These are phyloP conservation scores for Candida sanyaensis DNA, from an alignment of 1,139 yeast genomes.

Conservation along the genomic window DNA sequence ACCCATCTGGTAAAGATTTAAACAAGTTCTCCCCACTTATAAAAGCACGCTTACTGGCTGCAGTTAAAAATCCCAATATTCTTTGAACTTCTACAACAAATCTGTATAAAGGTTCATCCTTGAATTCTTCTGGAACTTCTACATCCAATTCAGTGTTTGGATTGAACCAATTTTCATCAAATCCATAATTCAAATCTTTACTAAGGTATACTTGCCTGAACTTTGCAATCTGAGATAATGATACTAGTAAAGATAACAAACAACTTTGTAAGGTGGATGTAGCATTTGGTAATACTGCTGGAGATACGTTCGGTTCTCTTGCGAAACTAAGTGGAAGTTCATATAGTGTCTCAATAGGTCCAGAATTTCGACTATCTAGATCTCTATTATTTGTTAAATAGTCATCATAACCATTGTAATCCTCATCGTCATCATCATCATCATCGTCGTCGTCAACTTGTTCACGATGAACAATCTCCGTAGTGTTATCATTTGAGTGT, in stretches of 20 bases:
- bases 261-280: constrained; percentile 22
- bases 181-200: constrained; percentile 18
- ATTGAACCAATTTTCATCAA: constrained; percentile 19
- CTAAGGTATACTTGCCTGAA: constrained; percentile 17
- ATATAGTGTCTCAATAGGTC: constrained; percentile 3
- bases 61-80: constrained; percentile 21
- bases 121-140: constrained; percentile 11
- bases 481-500: background rate
- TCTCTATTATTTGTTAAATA: background rate
- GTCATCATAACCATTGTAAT: background rate
- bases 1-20: constrained; percentile 23
- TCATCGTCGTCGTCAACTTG: background rate
- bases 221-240: constrained; percentile 26
- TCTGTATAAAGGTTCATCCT: constrained; percentile 9
- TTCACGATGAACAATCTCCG: background rate
- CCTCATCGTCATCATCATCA: constrained; percentile 3
- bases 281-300: constrained; percentile 12
- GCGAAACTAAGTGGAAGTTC: constrained; percentile 6
- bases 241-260: constrained; percentile 26
- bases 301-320: constrained; percentile 10
- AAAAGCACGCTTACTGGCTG: constrained; percentile 23
- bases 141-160: constrained; percentile 9
- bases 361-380: background rate
- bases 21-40: constrained; percentile 23
- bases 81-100: constrained; percentile 25